Percentiles rank a stretch among this genome's conserved stretches.
Evolutionary conservation across 2,329 filamentous ascomycete genomes (phyloP).

Genomic region (Penicillium polonicum): DNA sequence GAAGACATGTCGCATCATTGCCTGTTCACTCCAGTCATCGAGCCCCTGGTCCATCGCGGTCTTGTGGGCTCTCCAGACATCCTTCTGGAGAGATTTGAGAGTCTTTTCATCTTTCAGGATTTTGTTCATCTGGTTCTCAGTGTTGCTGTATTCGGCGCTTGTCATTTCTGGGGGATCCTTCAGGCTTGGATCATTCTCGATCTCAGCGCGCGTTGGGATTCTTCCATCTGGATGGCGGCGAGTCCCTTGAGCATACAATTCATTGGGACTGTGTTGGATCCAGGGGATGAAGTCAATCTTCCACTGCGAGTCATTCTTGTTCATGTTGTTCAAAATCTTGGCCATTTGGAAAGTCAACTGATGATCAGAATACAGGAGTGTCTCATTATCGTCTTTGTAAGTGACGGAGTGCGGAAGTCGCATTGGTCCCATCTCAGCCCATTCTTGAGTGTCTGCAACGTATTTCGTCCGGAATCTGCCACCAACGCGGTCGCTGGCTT

Average conservation of each 20-base stretch:
- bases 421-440: constrained; percentile 33
- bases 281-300: constrained; percentile 31
- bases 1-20: constrained; percentile 35
- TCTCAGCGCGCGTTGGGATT: constrained; percentile 26
- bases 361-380: constrained; percentile 25
- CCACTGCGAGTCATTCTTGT: constrained; percentile 20
- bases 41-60: constrained; percentile 25
- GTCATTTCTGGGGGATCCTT: constrained; percentile 15
- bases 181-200: constrained; percentile 18
- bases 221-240: constrained; percentile 23
- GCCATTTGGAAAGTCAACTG: constrained; percentile 27
- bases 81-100: constrained; percentile 21
- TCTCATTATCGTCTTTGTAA: constrained; percentile 23
- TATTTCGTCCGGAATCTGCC: constrained; percentile 47
- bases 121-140: constrained; percentile 16
- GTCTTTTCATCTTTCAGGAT: constrained; percentile 20
- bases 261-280: constrained; percentile 30
- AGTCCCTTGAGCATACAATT: constrained; percentile 24
- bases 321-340: constrained; percentile 25
- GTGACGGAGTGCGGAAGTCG: constrained; percentile 24
- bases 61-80: constrained; percentile 25
- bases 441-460: constrained; percentile 32
- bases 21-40: constrained; percentile 29
- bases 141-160: constrained; percentile 13
- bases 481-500: constrained; percentile 43